These are phyloP conservation scores for Geranium incanum DNA, from an alignment of 441 rosid species.

Conservation along the genomic window DNA sequence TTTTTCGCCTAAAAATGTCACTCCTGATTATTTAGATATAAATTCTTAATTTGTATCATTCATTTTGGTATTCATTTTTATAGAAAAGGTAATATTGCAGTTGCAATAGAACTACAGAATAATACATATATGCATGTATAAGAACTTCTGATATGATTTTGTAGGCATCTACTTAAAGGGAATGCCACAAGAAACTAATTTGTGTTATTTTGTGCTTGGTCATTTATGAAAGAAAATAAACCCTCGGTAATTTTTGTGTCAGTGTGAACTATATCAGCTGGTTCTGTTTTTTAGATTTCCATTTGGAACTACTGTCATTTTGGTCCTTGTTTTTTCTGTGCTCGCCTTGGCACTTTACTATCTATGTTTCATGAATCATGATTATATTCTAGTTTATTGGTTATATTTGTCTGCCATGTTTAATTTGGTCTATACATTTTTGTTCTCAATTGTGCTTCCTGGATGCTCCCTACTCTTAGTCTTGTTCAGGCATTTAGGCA, in stretches of 20 bases:
- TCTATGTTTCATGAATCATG: neutral
- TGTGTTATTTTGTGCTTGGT: neutral
- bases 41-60: neutral
- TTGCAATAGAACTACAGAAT: neutral
- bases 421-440: neutral
- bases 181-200: neutral
- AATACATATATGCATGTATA: neutral
- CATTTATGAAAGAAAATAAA: neutral
- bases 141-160: neutral
- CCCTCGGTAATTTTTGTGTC: neutral
- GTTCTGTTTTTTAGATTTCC: neutral
- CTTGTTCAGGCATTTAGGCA: neutral
- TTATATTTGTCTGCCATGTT: neutral
- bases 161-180: neutral
- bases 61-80: neutral
- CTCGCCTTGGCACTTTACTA: neutral
- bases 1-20: neutral
- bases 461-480: neutral
- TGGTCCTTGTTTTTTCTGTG: neutral
- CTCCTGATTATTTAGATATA: slow-evolving; percentile 5
- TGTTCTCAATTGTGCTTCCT: neutral
- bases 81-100: neutral
- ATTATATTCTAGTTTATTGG: neutral
- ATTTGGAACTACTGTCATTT: neutral
- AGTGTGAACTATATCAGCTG: neutral